Evolutionary conservation across 2,329 filamentous ascomycete species (phyloP), one percentile per base, ranked within the genome.

Genomic region (Chalaropsis ovoidea): DNA sequence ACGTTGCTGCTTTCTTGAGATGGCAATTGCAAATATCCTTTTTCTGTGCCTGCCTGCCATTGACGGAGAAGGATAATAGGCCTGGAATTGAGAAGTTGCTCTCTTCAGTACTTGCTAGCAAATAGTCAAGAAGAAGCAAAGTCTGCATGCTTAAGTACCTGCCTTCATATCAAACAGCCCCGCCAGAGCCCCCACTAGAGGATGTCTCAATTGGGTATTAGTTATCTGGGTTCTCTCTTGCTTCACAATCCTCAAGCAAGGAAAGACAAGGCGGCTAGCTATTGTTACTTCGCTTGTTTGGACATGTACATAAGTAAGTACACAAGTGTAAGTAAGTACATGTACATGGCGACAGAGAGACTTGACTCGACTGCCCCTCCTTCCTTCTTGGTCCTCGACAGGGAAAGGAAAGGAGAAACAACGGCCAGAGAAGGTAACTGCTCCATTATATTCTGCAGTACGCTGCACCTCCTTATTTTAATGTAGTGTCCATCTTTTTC

Each of bases 381-480:
- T 52, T 52, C 47, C 47, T 52, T 52, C 47, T 24, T 52, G 47
- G 6, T 52, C 47, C n/a, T 11, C 47, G 11, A 10, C 5, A 39
- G 35, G 8, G 2, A 17, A 27, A 52, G 47, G 22, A 27, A 27
- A 52, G 47, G 22, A 27, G 35, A 39, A 39, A 6, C 5, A 10
- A 6, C 47, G 11, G 19, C 47, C 47, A 27, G 47, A 39, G 5
- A 10, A 39, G 47, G 47, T 7, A 49, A 61, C 8, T 49, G 43
- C 43, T 62, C 58, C 31, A 19, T 62, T 62, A 10, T n/a, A 27
- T 43, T 31, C 27, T 62, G 19, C 19, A 35, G 27, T 15, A 19
- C 17, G 8, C 15, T 62, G 31, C 35, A 54, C 62, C 62, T 67
- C 62, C 65, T 64, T 67, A 61, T 64, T 61, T 64, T 67, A 22